Conservation (phyloP, 805 yeast species). For the Cyberlindnera veronae region DNA sequence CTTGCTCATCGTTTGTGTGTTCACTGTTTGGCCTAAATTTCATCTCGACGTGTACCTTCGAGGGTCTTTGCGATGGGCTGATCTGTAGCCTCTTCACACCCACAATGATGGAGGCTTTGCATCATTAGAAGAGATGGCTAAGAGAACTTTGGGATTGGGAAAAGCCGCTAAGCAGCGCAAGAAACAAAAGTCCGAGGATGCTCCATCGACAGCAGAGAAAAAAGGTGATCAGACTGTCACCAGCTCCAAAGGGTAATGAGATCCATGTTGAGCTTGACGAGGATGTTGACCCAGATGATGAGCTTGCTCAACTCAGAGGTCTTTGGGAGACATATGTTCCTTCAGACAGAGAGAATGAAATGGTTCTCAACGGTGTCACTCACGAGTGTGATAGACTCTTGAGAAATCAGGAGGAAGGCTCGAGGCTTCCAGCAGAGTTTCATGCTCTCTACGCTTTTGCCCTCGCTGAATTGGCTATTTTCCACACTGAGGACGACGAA, state of each 20-base stretch:
- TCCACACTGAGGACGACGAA: slow-evolving; percentile 43
- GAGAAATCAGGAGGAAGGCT: slow-evolving; percentile 35
- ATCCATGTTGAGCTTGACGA: slow-evolving; percentile 66
- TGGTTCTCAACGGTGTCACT: slow-evolving; percentile 75
- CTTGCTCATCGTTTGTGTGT: no score
- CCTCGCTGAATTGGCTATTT: slow-evolving; percentile 58
- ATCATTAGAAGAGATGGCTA: no score
- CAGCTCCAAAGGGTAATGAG: slow-evolving; percentile 35
- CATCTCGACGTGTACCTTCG: no score
- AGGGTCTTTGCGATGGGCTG: no score
- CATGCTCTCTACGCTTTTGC: slow-evolving; percentile 75
- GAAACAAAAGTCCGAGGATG: slow-evolving; percentile 31
- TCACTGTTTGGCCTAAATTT: no score
- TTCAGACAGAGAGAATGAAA: slow-evolving; percentile 57
- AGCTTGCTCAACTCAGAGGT: slow-evolving; percentile 69
- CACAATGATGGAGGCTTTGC: no score
- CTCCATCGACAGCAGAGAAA: slow-evolving; percentile 10
- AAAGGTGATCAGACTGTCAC: slow-evolving; percentile 21
- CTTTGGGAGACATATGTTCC: slow-evolving; percentile 62
- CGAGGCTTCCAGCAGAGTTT: slow-evolving; percentile 46
- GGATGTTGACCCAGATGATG: slow-evolving; percentile 72
- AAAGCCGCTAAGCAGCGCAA: slow-evolving; percentile 49
- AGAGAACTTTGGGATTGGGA: slow-evolving; percentile 65
- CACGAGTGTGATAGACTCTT: slow-evolving; percentile 87
- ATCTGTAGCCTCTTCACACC: no score